A percentile compares a stretch with the other conserved stretches of the same genome.
Evolutionary conservation across 2,329 filamentous ascomycete genomes (phyloP).

Genomic region (Ceratocystis lukuohia): DNA sequence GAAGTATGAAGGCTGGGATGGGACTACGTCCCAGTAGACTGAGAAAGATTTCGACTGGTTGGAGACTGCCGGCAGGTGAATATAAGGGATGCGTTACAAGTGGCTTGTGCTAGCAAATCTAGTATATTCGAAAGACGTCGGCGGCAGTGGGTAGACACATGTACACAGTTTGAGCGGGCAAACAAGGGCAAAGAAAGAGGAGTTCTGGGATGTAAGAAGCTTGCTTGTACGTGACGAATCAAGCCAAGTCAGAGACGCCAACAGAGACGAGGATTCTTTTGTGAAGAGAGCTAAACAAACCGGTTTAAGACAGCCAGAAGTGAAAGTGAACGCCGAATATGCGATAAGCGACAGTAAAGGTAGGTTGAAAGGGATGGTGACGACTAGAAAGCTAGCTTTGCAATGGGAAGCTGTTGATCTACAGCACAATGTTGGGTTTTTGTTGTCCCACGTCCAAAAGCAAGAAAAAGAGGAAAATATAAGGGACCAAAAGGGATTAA

Average conservation of each 20-base stretch:
- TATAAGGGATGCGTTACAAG: background rate
- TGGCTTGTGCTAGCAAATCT: conserved; percentile 28
- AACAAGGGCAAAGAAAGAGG: background rate
- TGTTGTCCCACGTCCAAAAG: background rate
- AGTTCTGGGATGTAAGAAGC: background rate
- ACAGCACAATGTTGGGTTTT: background rate
- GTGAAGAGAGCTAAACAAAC: no score
- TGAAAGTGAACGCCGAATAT: background rate
- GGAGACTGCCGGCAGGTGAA: background rate
- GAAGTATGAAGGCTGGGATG: conserved; percentile 10
- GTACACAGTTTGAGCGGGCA: conserved; percentile 25
- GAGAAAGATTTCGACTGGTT: background rate
- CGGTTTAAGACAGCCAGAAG: background rate
- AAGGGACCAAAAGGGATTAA: conserved; percentile 1
- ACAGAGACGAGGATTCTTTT: no score
- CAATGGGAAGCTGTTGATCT: background rate
- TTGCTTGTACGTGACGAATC: background rate
- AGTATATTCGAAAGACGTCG: conserved; percentile 28
- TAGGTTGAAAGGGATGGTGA: background rate
- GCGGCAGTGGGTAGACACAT: conserved; percentile 28
- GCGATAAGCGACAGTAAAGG: background rate
- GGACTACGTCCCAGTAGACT: conserved; percentile 8
- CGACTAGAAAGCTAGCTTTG: background rate
- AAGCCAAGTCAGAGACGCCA: background rate
- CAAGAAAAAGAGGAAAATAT: conserved; percentile 1